Conservation (phyloP, 2,329 filamentous ascomycete genomes). For the Elsinoe arachidis region DNA sequence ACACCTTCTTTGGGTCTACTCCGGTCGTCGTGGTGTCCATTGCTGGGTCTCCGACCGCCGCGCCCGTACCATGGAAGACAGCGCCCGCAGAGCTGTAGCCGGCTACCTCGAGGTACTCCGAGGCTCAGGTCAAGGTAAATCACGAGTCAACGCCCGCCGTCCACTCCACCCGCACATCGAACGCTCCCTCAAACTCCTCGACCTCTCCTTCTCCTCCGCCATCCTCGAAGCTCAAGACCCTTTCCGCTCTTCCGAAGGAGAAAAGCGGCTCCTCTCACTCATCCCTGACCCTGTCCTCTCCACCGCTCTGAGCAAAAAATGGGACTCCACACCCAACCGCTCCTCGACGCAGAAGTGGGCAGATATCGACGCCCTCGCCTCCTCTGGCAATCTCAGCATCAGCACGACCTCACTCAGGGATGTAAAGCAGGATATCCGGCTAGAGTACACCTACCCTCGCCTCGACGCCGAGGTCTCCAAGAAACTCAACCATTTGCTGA, state of each 20-base stretch:
- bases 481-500: slow-evolving; percentile 95
- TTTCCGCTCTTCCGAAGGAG: slow-evolving; percentile 61
- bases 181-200: slow-evolving; percentile 79
- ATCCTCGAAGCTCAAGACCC: slow-evolving; percentile 81
- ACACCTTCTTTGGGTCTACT: slow-evolving; percentile 98
- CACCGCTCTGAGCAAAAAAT: slow-evolving; percentile 77
- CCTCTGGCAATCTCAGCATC: slow-evolving; percentile 59
- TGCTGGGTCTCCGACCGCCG: slow-evolving; percentile 95
- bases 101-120: slow-evolving; percentile 86
- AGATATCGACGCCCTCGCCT: slow-evolving; percentile 81
- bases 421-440: slow-evolving; percentile 88
- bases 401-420: slow-evolving; percentile 58
- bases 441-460: slow-evolving; percentile 96
- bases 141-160: slow-evolving; percentile 73
- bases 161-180: slow-evolving; percentile 84
- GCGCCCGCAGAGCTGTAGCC: slow-evolving; percentile 73
- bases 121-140: slow-evolving; percentile 76
- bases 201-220: slow-evolving; percentile 72
- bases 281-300: slow-evolving; percentile 73
- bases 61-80: slow-evolving; percentile 75
- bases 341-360: slow-evolving; percentile 78
- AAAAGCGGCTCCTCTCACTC: slow-evolving; percentile 70
- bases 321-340: slow-evolving; percentile 73
- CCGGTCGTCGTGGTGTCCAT: slow-evolving; percentile 89
- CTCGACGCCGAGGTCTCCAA: slow-evolving; percentile 96